Evolutionary conservation across 306 rosid species (phyloP), one percentile per base, ranked within the genome.

Genomic region (Vicia faba): DNA sequence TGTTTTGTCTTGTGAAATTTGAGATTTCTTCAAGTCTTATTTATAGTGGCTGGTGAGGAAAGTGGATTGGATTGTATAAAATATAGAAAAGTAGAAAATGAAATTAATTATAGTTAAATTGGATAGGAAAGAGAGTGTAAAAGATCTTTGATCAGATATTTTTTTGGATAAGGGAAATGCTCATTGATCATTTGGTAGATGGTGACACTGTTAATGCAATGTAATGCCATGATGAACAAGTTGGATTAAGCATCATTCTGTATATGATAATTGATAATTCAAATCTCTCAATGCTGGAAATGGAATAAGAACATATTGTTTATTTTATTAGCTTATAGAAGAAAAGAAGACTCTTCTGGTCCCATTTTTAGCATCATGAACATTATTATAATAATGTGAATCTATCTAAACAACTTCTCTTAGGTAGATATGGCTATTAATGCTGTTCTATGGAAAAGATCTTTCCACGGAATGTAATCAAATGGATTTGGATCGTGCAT

Each of bases 121-220:
- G 82, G 91, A 85, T 84, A 73, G 72, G 75, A 77, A 70, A 79
- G 83, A 76, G 84, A 71, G 61, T 68, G 85, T 5, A 12, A 68
- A 75, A 78, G 87, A 73, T 76, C 80, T 82, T 84, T 84, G 38
- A 33, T 33, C 12, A 74, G 87, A 89, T 89, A 87, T 83, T 86
- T 82, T 79, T 84, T 78, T 89, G 91, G 98, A 92, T 92, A 89
- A 92, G 96, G 75, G 76, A 79, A 81, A 84, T 80, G 80, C 79
- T 66, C 39, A 80, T 54, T 63, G 81, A 84, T 81, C 86, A 80
- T 87, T 81, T 90, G 83, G 79, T 71, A 59, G 88, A 86, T 63
- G 68, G 84, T 68, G 90, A 85, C 88, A 23, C 75, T 58, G 61
- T 50, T 15, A 60, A 64, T 83, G 20, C 5, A 18, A 1, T 38